Evolutionary conservation across 331 rosid species (phyloP).

Genomic region (Rhamnella rubrinervis): DNA sequence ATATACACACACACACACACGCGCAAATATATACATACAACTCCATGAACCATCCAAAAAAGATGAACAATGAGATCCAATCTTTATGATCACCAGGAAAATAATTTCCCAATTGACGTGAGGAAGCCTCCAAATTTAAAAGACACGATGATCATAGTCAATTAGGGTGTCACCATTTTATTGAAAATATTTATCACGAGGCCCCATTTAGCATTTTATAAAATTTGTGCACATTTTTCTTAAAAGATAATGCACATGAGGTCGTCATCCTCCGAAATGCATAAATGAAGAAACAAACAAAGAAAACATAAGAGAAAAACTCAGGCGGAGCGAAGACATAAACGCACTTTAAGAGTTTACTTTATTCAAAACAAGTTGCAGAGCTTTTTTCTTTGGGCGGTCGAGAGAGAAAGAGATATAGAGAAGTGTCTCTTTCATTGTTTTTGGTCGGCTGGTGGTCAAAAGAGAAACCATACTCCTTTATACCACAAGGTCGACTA

Average conservation of each 20-base stretch:
- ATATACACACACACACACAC: too few relatives aligned
- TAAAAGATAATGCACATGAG: neutral
- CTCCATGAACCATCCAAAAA: too few relatives aligned
- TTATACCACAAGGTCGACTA: conserved; percentile 20
- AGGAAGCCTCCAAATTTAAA: conserved; percentile 9
- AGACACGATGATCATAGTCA: conserved; percentile 3
- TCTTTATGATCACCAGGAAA: too few relatives aligned
- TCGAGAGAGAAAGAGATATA: conserved; percentile 32
- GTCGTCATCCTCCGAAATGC: too few relatives aligned
- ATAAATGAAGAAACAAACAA: too few relatives aligned
- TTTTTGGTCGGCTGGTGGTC: conserved; percentile 31
- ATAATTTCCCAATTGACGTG: neutral
- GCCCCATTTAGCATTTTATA: neutral
- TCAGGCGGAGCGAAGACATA: conserved; percentile 34
- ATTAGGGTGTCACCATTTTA: conserved; percentile 19
- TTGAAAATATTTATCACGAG: conserved; percentile 2
- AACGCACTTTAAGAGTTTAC: conserved; percentile 43
- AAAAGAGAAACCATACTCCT: conserved; percentile 24
- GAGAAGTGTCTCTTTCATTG: conserved; percentile 3
- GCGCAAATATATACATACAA: too few relatives aligned
- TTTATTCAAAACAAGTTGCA: conserved; percentile 42
- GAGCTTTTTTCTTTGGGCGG: conserved; percentile 81
- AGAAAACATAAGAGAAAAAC: neutral
- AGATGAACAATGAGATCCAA: too few relatives aligned
- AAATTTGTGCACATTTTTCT: conserved; percentile 10